A percentile compares a stretch with the other conserved stretches of the same genome.
phyloP scores from a whole-genome alignment of 805 yeast species.

The Suhomyces canberraensis region DNA sequence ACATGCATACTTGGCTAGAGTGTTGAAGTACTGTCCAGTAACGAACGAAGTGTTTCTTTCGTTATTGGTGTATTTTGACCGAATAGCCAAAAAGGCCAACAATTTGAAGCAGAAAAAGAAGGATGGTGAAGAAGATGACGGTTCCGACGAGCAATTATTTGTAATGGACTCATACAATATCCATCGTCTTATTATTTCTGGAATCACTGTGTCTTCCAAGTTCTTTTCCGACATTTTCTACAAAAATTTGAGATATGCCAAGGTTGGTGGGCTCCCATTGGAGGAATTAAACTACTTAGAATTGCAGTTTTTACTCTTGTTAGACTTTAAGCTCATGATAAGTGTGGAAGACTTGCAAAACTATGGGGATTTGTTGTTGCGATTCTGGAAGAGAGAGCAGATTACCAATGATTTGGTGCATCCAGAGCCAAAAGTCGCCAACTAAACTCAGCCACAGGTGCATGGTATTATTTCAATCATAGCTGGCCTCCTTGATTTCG shows the following conservation, averaged over 20 bases:
- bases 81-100: conserved; percentile 84
- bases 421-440: not conserved
- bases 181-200: conserved; percentile 89
- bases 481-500: no score
- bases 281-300: conserved; percentile 93
- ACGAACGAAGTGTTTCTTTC: conserved; percentile 94
- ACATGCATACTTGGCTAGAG: conserved; percentile 84
- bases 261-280: conserved; percentile 91
- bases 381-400: conserved; percentile 80
- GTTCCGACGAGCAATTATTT: conserved; percentile 55
- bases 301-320: conserved; percentile 75
- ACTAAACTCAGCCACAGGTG: no score
- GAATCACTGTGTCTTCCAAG: conserved; percentile 92
- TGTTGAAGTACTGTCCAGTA: conserved; percentile 96
- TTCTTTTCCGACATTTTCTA: conserved; percentile 93
- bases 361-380: conserved; percentile 80
- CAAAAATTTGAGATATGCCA: conserved; percentile 90
- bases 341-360: conserved; percentile 86
- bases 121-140: conserved; percentile 13
- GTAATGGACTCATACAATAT: conserved; percentile 96
- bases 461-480: no score
- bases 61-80: conserved; percentile 86
- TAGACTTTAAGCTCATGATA: conserved; percentile 85
- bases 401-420: conserved; percentile 34
- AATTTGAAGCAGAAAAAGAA: conserved; percentile 28